phyloP scores from a whole-genome alignment of 177 flowering plant genomes.

The Vitis hybrid region DNA sequence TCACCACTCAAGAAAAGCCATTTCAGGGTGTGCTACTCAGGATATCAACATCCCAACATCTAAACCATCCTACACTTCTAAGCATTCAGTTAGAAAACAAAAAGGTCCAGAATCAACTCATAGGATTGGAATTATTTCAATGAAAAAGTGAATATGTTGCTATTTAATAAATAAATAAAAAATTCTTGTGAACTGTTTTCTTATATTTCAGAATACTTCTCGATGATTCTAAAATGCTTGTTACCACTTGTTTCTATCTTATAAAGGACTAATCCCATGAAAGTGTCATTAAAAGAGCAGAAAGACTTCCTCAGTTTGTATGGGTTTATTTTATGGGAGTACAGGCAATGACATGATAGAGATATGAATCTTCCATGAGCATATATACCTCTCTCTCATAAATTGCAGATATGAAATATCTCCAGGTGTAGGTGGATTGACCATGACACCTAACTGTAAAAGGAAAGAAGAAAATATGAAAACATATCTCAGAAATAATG shows the following conservation, averaged over 20 bases:
- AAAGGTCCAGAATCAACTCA: not conserved
- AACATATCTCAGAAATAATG: not conserved
- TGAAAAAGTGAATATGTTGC: no score
- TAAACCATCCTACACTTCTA: not conserved
- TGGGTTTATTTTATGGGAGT: not conserved
- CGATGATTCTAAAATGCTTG: not conserved
- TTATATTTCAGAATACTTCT: not conserved
- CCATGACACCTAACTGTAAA: conserved; percentile 92
- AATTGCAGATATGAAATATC: conserved; percentile 82
- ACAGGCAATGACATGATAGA: not conserved
- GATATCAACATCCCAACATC: not conserved
- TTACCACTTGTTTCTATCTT: not conserved
- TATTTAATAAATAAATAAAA: no score
- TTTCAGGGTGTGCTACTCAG: not conserved
- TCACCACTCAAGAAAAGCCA: not conserved
- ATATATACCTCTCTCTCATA: conserved; percentile 67
- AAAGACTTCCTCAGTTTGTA: not conserved
- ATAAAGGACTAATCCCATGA: not conserved
- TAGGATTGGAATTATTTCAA: not conserved
- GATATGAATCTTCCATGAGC: conserved; percentile 1
- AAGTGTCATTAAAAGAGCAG: not conserved
- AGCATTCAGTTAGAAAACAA: not conserved
- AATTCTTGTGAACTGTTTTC: not conserved
- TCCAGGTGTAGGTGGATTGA: conserved; percentile 93
- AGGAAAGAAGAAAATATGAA: not conserved